Evolutionary conservation across 768 basidiomycete genomes (phyloP), one percentile per base, ranked within the genome.

Genomic region (Tephrocybe sp.): DNA sequence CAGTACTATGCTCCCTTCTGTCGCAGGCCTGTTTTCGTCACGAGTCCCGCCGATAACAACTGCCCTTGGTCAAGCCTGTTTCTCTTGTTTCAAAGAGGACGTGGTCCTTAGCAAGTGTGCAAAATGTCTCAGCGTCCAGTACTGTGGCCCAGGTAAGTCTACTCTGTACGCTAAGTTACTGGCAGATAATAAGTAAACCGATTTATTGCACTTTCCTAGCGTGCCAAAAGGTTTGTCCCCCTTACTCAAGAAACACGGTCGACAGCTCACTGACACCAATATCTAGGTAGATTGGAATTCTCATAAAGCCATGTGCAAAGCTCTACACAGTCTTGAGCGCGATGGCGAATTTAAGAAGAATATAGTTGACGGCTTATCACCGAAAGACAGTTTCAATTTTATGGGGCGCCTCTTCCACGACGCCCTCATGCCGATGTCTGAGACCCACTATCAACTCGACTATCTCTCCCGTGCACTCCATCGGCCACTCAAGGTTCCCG

Each of bases 231-330:
- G 67, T 66, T n/a, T 21, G 49, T 34, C 29, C 6, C n/a, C 5
- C 11, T 29, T 34, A 15, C 15, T 7, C 33, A 34, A 34, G 9
- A 15, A n/a, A n/a, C n/a, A n/a, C n/a, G n/a, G n/a, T n/a, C 33
- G 27, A 29, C 33, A 12, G 15, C 13, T 10, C 33, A 34, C 11
- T 15, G 7, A 9, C 15, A 34, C 15, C 4, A n/a, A 22, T 39
- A 29, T 36, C 4, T 22, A 46, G 68, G 58, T 43, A 7, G 57
- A 69, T 45, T 70, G 68, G 68, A 23, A 52, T 3, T 47, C 43
- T n/a, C 68, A 72, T 44, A 70, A 69, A 56, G 46, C 23, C 7
- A 50, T 69, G 4, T 72, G 69, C 61, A 68, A 67, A 46, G 66
- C 61, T 0, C 56, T 68, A 4, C 44, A 60, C 29, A 41, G 50